Percentiles rank a stretch among this genome's conserved stretches.
Evolutionary conservation across 1,284 basidiomycete genomes (phyloP).

Genomic region (Gomphus bonarii): DNA sequence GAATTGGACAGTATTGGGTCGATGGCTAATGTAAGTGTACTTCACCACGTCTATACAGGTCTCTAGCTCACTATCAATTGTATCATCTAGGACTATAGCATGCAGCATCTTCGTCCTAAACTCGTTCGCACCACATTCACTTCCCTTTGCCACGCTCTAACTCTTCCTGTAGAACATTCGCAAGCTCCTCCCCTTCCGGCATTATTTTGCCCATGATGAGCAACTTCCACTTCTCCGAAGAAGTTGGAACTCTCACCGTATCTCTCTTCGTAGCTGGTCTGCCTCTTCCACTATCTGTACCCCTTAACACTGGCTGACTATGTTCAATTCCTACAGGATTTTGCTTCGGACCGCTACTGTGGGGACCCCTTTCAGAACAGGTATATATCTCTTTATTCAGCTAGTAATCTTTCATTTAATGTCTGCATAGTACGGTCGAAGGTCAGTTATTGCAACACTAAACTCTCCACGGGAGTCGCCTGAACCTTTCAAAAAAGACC

Average conservation of each 20-base stretch:
- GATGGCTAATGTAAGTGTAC: background rate
- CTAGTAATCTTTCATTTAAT: slow-evolving; percentile 17
- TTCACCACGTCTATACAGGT: background rate
- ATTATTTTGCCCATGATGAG: slow-evolving; percentile 34
- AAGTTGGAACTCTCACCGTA: slow-evolving; percentile 38
- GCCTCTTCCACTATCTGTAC: slow-evolving; percentile 11
- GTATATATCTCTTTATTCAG: slow-evolving; percentile 1
- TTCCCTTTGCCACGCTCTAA: slow-evolving; percentile 11
- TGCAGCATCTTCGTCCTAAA: slow-evolving; percentile 55
- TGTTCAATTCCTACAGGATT: slow-evolving; percentile 19
- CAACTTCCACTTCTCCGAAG: slow-evolving; percentile 45
- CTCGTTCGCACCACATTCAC: slow-evolving; percentile 28
- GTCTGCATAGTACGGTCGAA: slow-evolving; percentile 32
- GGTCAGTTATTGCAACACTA: background rate
- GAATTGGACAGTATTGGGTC: background rate
- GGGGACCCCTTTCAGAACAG: slow-evolving; percentile 43
- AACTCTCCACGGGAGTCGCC: too few species aligned
- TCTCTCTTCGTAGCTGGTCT: slow-evolving; percentile 43
- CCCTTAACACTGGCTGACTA: background rate
- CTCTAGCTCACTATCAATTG: background rate
- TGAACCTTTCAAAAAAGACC: slow-evolving; percentile 26
- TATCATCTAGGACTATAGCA: background rate
- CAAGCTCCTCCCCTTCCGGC: slow-evolving; percentile 46
- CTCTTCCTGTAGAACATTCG: slow-evolving; percentile 37
- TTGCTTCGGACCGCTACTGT: slow-evolving; percentile 52